Evolutionary conservation across 495 filamentous ascomycete genomes (phyloP).

Genomic region (Xylona heveae): DNA sequence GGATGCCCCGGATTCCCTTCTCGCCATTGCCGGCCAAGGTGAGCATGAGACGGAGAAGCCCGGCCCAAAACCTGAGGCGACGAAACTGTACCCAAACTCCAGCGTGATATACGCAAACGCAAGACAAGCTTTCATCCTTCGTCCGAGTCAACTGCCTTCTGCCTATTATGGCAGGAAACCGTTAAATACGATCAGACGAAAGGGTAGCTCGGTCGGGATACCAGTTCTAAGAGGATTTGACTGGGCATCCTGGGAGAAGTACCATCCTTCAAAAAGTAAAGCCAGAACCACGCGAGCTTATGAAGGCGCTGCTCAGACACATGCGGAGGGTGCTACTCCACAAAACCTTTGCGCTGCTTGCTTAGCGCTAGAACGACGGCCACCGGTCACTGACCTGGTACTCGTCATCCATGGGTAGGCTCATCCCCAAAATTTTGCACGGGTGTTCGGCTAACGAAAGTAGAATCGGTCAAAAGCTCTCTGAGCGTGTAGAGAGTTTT

Average conservation of each 20-base stretch:
- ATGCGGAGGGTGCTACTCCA: constrained; percentile 2
- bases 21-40: too few species aligned
- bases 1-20: constrained; percentile 3
- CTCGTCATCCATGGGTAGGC: constrained; percentile 62
- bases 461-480: constrained; percentile 83
- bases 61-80: constrained; percentile 6
- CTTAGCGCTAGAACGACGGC: constrained; percentile 37
- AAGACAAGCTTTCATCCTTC: constrained; percentile 54
- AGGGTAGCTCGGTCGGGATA: constrained; percentile 61
- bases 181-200: constrained; percentile 65
- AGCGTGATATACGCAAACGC: constrained; percentile 70
- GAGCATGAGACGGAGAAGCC: constrained; percentile 2
- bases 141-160: constrained; percentile 59
- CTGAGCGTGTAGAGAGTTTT: constrained; percentile 84
- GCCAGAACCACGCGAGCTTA: constrained; percentile 25
- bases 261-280: constrained; percentile 40
- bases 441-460: not conserved
- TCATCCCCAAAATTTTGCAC: not conserved
- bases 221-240: constrained; percentile 78
- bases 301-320: constrained; percentile 18
- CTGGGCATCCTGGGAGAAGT: constrained; percentile 47
- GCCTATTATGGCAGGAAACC: constrained; percentile 58
- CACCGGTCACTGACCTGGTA: constrained; percentile 65
- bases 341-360: constrained; percentile 25
- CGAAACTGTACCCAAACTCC: constrained; percentile 31